A percentile compares a stretch with the other conserved stretches of the same genome.
These are phyloP conservation scores for Acanthamoeba quina DNA, from an alignment of 208 protist species.

Conservation along the genomic window DNA sequence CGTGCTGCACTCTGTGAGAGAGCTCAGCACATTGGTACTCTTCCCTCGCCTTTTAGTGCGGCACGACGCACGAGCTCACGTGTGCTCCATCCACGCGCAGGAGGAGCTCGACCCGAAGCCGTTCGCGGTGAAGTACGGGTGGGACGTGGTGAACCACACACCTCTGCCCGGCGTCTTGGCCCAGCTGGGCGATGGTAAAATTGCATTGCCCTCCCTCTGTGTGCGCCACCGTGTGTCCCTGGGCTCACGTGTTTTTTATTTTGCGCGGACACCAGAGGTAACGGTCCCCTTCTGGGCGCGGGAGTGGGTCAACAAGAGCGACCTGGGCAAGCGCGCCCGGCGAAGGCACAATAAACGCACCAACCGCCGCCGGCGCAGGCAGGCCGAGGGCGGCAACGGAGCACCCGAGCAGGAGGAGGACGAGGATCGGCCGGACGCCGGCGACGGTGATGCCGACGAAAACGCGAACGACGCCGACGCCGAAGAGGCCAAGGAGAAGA, in stretches of 20 bases:
- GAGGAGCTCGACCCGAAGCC: not conserved
- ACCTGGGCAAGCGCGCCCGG: slow-evolving; percentile 33
- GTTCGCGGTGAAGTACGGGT: slow-evolving; percentile 22
- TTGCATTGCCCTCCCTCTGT: not conserved
- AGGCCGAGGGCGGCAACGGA: not conserved
- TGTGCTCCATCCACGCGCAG: not conserved
- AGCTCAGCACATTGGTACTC: not conserved
- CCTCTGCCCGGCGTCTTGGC: not conserved
- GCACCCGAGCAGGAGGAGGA: not conserved
- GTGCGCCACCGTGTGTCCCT: not conserved
- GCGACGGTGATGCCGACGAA: not conserved
- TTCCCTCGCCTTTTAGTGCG: not conserved
- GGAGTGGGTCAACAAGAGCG: slow-evolving; percentile 10
- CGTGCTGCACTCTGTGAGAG: not conserved
- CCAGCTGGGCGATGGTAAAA: not conserved
- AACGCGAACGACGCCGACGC: not conserved
- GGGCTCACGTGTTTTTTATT: not conserved
- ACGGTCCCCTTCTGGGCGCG: slow-evolving; percentile 8
- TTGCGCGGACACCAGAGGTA: not conserved
- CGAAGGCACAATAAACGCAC: slow-evolving; percentile 15
- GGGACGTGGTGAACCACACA: not conserved
- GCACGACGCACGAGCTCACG: too few relatives aligned
- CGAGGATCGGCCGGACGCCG: not conserved
- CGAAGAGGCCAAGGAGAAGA: not conserved
- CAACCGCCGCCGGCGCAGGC: not conserved